Conservation (phyloP, 805 yeast species). For the Candida andamanensis region DNA sequence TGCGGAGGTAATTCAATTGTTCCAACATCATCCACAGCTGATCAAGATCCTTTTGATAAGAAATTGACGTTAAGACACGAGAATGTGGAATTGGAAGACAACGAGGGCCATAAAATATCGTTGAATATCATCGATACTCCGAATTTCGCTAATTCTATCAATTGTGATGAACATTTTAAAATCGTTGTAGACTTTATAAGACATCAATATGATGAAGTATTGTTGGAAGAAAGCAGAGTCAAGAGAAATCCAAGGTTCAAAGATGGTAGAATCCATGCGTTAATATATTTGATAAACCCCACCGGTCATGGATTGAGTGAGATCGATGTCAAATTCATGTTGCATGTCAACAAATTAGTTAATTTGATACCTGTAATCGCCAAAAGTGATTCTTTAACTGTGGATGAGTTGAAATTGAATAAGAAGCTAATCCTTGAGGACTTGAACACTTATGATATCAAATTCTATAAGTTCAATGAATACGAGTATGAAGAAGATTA, state of each 20-base stretch:
- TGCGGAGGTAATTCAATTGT: slow-evolving; percentile 82
- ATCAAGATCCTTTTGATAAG: slow-evolving; percentile 47
- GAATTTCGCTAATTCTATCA: slow-evolving; percentile 72
- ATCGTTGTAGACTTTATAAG: slow-evolving; percentile 72
- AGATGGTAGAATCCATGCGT: slow-evolving; percentile 75
- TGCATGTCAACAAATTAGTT: slow-evolving; percentile 37
- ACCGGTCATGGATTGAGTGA: slow-evolving; percentile 42
- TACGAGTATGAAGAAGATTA: slow-evolving; percentile 48
- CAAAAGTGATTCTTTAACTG: slow-evolving; percentile 40
- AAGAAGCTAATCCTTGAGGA: slow-evolving; percentile 75
- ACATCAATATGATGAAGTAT: slow-evolving; percentile 78
- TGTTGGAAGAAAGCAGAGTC: slow-evolving; percentile 74
- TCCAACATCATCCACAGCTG: slow-evolving; percentile 59
- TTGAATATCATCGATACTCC: slow-evolving; percentile 78
- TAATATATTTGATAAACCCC: slow-evolving; percentile 41
- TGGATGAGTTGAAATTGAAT: slow-evolving; percentile 51
- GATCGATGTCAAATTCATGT: slow-evolving; percentile 39
- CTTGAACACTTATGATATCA: slow-evolving; percentile 62
- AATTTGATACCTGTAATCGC: slow-evolving; percentile 41
- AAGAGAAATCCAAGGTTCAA: slow-evolving; percentile 82
- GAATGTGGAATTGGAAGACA: slow-evolving; percentile 78
- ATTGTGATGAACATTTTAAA: slow-evolving; percentile 63
- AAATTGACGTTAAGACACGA: slow-evolving; percentile 67
- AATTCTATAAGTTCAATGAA: slow-evolving; percentile 67
- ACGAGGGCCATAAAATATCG: slow-evolving; percentile 78